Percentiles rank a stretch among this genome's conserved stretches.
Conservation (phyloP, 2,329 filamentous ascomycete species). For the Biscogniauxia marginata region DNA sequence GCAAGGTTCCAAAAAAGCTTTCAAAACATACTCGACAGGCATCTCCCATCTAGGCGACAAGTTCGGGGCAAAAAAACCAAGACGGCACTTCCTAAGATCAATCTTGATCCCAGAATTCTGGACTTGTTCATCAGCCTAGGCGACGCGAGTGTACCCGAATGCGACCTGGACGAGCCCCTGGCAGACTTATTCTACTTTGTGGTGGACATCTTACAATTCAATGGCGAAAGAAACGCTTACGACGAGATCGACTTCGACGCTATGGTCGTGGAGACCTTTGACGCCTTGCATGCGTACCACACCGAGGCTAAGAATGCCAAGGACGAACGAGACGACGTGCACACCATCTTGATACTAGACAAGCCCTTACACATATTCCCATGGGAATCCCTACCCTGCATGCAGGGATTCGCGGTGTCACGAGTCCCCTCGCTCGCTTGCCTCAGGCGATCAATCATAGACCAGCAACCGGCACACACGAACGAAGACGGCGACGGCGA, state of each 20-base stretch:
- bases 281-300: constrained; percentile 80
- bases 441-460: constrained; percentile 71
- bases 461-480: constrained; percentile 36
- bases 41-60: constrained; percentile 78
- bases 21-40: constrained; percentile 73
- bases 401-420: constrained; percentile 76
- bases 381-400: constrained; percentile 91
- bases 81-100: constrained; percentile 40
- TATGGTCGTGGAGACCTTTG: constrained; percentile 84
- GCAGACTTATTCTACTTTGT: constrained; percentile 94
- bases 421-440: constrained; percentile 84
- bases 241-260: constrained; percentile 95
- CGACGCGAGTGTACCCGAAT: constrained; percentile 63
- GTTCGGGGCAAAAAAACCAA: constrained; percentile 55
- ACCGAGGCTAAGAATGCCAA: constrained; percentile 42
- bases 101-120: constrained; percentile 63
- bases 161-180: constrained; percentile 83
- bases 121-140: constrained; percentile 88
- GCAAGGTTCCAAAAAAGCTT: constrained; percentile 76
- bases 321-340: constrained; percentile 47
- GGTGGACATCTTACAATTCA: constrained; percentile 93
- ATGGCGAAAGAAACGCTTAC: constrained; percentile 93
- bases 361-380: constrained; percentile 89
- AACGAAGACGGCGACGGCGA: constrained; percentile 18
- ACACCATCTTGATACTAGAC: constrained; percentile 88